phyloP scores from a whole-genome alignment of 2,329 filamentous ascomycete species.

The Fusarium nanum region DNA sequence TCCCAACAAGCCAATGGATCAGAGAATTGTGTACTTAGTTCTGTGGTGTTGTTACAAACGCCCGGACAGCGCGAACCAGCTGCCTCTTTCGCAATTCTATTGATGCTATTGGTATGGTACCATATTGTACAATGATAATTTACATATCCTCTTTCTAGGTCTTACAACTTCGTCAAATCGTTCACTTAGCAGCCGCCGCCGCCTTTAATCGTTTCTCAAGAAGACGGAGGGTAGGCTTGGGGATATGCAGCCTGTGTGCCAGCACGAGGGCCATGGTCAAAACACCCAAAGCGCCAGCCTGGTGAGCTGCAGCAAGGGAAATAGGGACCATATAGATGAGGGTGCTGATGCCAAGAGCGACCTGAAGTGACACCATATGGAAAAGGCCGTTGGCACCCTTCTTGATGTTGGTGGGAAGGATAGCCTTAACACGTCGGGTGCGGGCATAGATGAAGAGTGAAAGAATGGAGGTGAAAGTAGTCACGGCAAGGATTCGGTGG shows the following conservation, averaged over 20 bases:
- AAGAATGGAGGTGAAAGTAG: slow-evolving; percentile 85
- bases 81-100: slow-evolving; percentile 26
- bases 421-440: slow-evolving; percentile 66
- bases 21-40: neutral
- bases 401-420: slow-evolving; percentile 71
- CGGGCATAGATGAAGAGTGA: slow-evolving; percentile 84
- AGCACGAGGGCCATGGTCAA: slow-evolving; percentile 85
- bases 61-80: slow-evolving; percentile 18
- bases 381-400: slow-evolving; percentile 83
- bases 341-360: slow-evolving; percentile 87
- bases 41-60: neutral
- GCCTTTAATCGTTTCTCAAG: slow-evolving; percentile 64
- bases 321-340: slow-evolving; percentile 94
- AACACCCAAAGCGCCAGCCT: slow-evolving; percentile 88
- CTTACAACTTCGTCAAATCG: slow-evolving; percentile 28
- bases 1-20: neutral
- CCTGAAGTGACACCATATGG: slow-evolving; percentile 85
- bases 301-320: slow-evolving; percentile 88
- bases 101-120: slow-evolving; percentile 32
- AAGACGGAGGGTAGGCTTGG: slow-evolving; percentile 71
- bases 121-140: slow-evolving; percentile 44
- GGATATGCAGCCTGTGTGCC: slow-evolving; percentile 80
- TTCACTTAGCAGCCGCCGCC: slow-evolving; percentile 30
- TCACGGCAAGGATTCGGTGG: slow-evolving; percentile 90
- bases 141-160: slow-evolving; percentile 35